Evolutionary conservation across 305 asterid genomes (phyloP), one percentile per base, ranked within the genome.

Genomic region (Nicotiana rustica): DNA sequence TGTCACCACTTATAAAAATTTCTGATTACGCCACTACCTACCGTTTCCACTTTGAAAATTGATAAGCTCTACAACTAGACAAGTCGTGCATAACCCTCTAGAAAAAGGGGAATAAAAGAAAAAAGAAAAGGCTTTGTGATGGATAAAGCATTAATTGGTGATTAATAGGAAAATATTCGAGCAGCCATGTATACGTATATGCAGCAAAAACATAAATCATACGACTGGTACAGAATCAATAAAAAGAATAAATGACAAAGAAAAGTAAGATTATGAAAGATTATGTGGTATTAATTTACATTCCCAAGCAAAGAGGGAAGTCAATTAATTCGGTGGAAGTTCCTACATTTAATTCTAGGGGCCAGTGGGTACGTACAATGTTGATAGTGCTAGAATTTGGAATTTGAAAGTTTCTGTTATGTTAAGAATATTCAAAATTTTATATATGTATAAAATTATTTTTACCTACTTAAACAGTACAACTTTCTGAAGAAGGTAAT

Each of bases 221-320:
- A 75, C 25, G 64, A 25, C 14, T 47, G 52, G 62, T 25, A 25
- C 64, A 47, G 4, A 14, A 25, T 49, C 41, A 0, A 13, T 73
- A 73, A 49, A 12, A 61, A 61, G 33, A 61, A 65, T 9, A 35
- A 33, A 35, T 15, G 47, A 66, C 5, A 2, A 65, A 66, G 5
- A 19, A 55, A 55, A 52, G 0, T 59, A n/a, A 56, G 7, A 59
- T 17, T 12, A 66, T 66, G n/a, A 12, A 14, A 19, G n/a, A 47
- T 49, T 75, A 49, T 75, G 65, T 75, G 64, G 79, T 33, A 33
- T 49, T 52, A 14, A 75, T 25, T 13, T 49, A 52, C 21, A 75
- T 25, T 52, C 44, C 79, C 79, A 49, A 29, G 25, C 79, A 8
- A 7, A 25, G 29, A 75, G 79, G 79, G 79, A 25, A 25, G 13